A percentile compares a stretch with the other conserved stretches of the same genome.
Evolutionary conservation across 2,329 filamentous ascomycete genomes (phyloP).

Genomic region (Apiospora koreana): DNA sequence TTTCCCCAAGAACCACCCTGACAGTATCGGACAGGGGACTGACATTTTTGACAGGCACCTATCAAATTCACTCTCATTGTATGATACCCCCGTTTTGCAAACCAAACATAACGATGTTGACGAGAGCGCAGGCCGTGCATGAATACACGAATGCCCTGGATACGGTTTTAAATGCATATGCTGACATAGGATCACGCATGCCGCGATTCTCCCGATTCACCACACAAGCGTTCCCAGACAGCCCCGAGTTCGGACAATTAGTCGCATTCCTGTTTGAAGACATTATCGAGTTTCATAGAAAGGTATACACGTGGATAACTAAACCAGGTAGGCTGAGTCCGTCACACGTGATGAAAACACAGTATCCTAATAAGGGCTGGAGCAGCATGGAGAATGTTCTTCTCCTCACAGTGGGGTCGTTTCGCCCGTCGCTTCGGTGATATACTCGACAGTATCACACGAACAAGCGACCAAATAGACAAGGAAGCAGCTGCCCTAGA

Average conservation of each 20-base stretch:
- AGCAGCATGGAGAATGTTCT: neutral
- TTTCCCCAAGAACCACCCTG: no score
- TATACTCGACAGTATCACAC: neutral
- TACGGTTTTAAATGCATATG: neutral
- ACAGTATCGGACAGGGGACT: no score
- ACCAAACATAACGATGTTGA: neutral
- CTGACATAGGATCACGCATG: neutral
- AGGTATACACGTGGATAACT: neutral
- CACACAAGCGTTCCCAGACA: neutral
- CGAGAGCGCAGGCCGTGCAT: neutral
- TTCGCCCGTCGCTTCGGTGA: neutral
- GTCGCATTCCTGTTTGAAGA: neutral
- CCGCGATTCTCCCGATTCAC: neutral
- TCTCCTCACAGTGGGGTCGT: neutral
- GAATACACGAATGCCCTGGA: neutral
- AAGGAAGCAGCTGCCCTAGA: neutral
- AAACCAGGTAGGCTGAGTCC: neutral
- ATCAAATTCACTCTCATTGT: neutral
- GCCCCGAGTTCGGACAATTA: neutral
- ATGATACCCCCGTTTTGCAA: neutral
- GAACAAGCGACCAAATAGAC: neutral
- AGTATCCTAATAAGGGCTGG: no score
- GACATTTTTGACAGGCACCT: neutral
- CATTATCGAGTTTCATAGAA: neutral
- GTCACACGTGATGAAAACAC: no score